Base-by-base conservation (phyloP, 148 eudicot genomes). In the Polygonum aviculare region DNA sequence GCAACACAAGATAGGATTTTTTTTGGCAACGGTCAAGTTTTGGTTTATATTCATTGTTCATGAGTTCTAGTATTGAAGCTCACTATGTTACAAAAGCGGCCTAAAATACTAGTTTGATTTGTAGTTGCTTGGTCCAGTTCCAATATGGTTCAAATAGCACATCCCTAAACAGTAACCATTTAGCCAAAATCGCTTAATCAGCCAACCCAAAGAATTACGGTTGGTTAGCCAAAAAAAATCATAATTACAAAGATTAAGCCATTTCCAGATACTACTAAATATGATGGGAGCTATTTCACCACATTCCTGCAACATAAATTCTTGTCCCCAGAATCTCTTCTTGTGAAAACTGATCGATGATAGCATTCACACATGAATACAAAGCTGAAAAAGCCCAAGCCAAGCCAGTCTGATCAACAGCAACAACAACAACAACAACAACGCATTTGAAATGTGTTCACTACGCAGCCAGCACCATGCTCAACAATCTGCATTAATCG, bases 401-500 rank as follows among this genome's bases (percentile, higher is more conserved):
- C 62, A n/a, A 5, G 16, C 55, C 69, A 60, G 59, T 7, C 21
- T n/a, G 59, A 18, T 54, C 59, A 54, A 8, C 4, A 21, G 9
- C 47, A 44, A 40, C 5, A 40, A 6, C 47, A 26, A 26, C 59
- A 54, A 8, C 4, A 54, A 8, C 4, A 6, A 40, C 5, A 40
- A 6, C 9, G 10, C 47, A 44, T 44, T 44, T 7, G 9, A 44
- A 44, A 10, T 44, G 47, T 44, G 47, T 36, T 36, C 45, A 67
- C 72, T 67, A 8, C 3, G 15, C 36, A 3, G 38, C 72, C 72
- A 36, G 72, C 72, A 67, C 72, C 72, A 67, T 67, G 72, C 72
- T 67, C 44, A 67, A 36, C 72, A 12, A 35, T 63, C 63, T 19
- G 31, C 63, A 57, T 57, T 57, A 57, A 21, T 57, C 19, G 1